These are phyloP conservation scores for Tanacetum coccineum DNA, from an alignment of 129 eudicot genomes.

Conservation along the genomic window DNA sequence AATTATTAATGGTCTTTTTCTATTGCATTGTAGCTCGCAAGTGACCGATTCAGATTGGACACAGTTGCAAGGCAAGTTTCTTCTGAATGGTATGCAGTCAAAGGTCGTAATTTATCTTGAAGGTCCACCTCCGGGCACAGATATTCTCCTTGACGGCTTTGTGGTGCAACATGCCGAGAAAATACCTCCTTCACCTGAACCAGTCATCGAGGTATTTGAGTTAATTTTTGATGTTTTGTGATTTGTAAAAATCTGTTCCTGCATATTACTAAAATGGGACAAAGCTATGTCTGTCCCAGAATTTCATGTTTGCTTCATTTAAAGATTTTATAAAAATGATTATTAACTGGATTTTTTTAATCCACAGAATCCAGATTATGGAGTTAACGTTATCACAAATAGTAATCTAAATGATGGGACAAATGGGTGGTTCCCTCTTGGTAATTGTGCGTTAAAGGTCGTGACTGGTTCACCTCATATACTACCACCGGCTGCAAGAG, in stretches of 20 bases:
- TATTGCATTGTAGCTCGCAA: slow-evolving; percentile 40
- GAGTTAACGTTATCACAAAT: slow-evolving; percentile 67
- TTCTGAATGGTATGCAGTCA: slow-evolving; percentile 55
- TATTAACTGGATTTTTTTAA: neutral
- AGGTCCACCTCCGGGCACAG: slow-evolving; percentile 87
- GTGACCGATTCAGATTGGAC: slow-evolving; percentile 83
- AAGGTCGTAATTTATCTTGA: slow-evolving; percentile 65
- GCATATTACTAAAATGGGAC: too few species aligned
- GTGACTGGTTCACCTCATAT: slow-evolving; percentile 62
- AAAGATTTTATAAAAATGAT: neutral
- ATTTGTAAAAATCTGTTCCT: too few species aligned
- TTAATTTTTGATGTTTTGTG: too few species aligned
- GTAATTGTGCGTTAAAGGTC: slow-evolving; percentile 54
- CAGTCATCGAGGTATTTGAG: slow-evolving; percentile 49
- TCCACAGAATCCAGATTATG: slow-evolving; percentile 53
- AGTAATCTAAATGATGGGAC: slow-evolving; percentile 69
- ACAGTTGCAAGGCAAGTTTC: slow-evolving; percentile 72
- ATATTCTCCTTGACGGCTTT: slow-evolving; percentile 65
- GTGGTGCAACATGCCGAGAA: slow-evolving; percentile 61
- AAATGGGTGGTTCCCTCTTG: slow-evolving; percentile 84
- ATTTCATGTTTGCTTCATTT: neutral
- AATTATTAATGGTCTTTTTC: neutral
- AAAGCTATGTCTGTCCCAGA: too few species aligned
- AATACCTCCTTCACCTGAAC: slow-evolving; percentile 63
- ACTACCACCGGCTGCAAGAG: slow-evolving; percentile 76